Base-by-base conservation (phyloP, 306 rosid genomes). In the Quercus gilva region DNA sequence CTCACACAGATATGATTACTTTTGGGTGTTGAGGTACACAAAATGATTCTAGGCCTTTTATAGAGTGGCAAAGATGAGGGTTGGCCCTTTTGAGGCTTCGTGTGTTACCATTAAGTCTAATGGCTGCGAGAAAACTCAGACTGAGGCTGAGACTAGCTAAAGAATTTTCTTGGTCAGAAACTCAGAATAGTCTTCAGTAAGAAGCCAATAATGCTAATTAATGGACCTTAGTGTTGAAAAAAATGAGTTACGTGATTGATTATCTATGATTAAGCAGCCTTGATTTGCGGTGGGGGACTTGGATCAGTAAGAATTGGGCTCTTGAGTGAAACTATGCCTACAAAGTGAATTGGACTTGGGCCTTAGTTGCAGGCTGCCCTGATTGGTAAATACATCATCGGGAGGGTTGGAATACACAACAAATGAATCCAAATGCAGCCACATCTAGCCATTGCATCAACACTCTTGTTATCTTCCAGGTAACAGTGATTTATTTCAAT, bases 41-140 rank as follows among this genome's bases (percentile, higher is more conserved):
- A 21, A 52, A 20, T 43, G 28, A 13, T 3, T 26, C 1, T 17
- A 6, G 25, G 72, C 80, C 71, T 73, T 84, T 79, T 86, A 86
- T 77, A 84, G 73, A 61, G 79, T 56, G 80, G 26, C 59, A 41
- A 61, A 33, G 25, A 55, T 28, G 51, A 23, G 15, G 53, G 53
- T 49, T 2, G 53, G 53, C 15, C 13, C 17, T 10, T 10, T 53
- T 28, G 69, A 55, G 31, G 49, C 68, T 29, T 76, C 14, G 75
- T 28, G 11, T 43, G 52, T 31, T 2, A 41, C 67, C 29, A 37
- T 35, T 12, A 1, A 2, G 45, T 76, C 80, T 15, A 45, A 31
- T 20, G 77, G 68, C 80, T 58, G 80, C 65, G 0, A 31, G 73
- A 71, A 51, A 76, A 31, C 55, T 60, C 1, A 55, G 23, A 8